phyloP scores from a whole-genome alignment of 495 filamentous ascomycete species.

The Penicillium riverlandense region DNA sequence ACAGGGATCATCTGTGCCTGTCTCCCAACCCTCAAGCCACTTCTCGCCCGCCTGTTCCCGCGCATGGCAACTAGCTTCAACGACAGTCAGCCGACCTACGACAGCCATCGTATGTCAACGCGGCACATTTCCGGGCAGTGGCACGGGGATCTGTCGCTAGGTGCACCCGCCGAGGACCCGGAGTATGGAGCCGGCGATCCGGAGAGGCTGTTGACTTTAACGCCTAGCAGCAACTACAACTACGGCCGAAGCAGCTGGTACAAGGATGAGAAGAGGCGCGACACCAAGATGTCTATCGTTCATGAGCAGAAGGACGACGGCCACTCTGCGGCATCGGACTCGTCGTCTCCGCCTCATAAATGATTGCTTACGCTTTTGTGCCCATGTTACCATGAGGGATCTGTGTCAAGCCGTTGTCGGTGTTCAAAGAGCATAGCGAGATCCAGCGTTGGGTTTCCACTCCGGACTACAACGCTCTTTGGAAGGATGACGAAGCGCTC shows the following conservation, averaged over 20 bases:
- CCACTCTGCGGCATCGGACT: not conserved
- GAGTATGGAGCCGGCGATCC: constrained; percentile 25
- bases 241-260: not conserved
- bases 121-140: constrained; percentile 18
- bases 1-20: constrained; percentile 82
- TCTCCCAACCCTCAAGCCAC: constrained; percentile 78
- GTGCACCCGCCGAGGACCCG: constrained; percentile 23
- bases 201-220: constrained; percentile 18
- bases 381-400: not conserved
- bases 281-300: constrained; percentile 1
- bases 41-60: constrained; percentile 44
- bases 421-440: not conserved
- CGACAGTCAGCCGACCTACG: constrained; percentile 10
- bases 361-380: not conserved
- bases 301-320: not conserved
- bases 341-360: not conserved
- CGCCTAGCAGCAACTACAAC: constrained; percentile 8
- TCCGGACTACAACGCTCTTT: not conserved
- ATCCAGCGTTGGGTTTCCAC: not conserved
- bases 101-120: constrained; percentile 9
- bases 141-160: constrained; percentile 26
- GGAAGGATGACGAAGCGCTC: too few species aligned
- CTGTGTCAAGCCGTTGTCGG: not conserved
- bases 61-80: constrained; percentile 24
- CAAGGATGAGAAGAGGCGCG: constrained; percentile 3